Percentiles rank a stretch among this genome's conserved stretches.
phyloP scores from a whole-genome alignment of 225 moss, liverwort and hornwort genomes.

The Polytrichum formosum region DNA sequence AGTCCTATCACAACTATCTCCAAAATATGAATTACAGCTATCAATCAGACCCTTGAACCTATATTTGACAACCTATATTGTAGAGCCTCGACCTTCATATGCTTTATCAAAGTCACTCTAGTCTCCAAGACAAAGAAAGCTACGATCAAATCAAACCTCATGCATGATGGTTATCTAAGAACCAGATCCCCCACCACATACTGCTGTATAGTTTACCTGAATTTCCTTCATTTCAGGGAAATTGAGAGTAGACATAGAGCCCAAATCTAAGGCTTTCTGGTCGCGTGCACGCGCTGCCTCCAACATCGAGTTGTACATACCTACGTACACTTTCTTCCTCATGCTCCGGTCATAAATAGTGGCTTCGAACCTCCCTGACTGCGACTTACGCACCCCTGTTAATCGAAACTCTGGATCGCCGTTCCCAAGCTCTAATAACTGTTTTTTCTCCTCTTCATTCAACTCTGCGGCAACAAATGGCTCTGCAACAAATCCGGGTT shows the following conservation, averaged over 20 bases:
- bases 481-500: constrained; percentile 19
- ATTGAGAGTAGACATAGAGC: constrained; percentile 60
- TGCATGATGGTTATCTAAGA: too few species aligned
- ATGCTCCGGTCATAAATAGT: constrained; percentile 67
- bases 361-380: constrained; percentile 71
- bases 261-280: constrained; percentile 60
- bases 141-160: too few species aligned
- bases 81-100: too few species aligned
- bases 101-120: too few species aligned
- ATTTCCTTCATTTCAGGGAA: constrained; percentile 46
- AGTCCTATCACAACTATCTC: too few species aligned
- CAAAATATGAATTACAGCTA: too few species aligned
- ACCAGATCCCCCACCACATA: too few species aligned
- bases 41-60: too few species aligned
- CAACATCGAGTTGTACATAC: constrained; percentile 53
- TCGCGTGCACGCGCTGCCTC: constrained; percentile 71
- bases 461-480: constrained; percentile 39
- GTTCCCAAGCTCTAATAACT: constrained; percentile 46
- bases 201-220: constrained; percentile 17
- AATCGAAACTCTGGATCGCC: constrained; percentile 56
- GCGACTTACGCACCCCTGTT: constrained; percentile 65
- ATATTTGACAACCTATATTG: too few species aligned
- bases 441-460: constrained; percentile 56
- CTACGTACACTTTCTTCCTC: constrained; percentile 77
- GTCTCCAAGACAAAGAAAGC: too few species aligned